Percentiles rank a stretch among this genome's conserved stretches.
Conservation (phyloP, 1,139 yeast species). For the Debaryomyces fabryi region DNA sequence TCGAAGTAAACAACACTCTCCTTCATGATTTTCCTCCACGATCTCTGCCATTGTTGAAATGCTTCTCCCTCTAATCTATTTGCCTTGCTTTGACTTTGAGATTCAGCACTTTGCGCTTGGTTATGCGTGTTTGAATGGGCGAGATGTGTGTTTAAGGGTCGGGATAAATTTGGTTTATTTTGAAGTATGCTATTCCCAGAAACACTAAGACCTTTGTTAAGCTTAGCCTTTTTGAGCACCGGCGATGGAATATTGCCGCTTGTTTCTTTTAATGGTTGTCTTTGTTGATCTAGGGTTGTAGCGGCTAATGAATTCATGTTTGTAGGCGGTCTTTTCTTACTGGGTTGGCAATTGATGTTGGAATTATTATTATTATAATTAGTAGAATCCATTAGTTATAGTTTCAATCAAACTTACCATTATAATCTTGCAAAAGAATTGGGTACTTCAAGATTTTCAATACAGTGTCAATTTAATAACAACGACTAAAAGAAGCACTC, state of each 20-base stretch:
- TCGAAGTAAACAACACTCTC: conserved; percentile 81
- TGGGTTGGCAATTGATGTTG: not conserved
- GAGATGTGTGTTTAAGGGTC: not conserved
- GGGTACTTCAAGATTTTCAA: conserved; percentile 1
- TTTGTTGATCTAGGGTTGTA: conserved; percentile 16
- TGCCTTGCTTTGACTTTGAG: conserved; percentile 3
- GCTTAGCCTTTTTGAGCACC: conserved; percentile 32
- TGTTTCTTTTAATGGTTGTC: conserved; percentile 48
- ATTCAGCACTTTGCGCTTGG: not conserved
- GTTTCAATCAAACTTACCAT: conserved; percentile 3
- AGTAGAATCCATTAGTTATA: conserved; percentile 5
- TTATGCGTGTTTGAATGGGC: not conserved
- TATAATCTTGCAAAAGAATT: conserved; percentile 1
- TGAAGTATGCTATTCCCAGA: conserved; percentile 3
- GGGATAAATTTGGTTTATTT: conserved; percentile 12
- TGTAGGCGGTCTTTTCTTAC: conserved; percentile 1
- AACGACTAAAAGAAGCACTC: not conserved
- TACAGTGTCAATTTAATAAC: conserved; percentile 3
- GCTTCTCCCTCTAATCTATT: conserved; percentile 51
- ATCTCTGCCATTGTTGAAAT: conserved; percentile 72
- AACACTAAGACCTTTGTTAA: conserved; percentile 13
- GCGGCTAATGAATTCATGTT: conserved; percentile 7
- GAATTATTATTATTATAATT: conserved; percentile 2
- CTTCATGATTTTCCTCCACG: conserved; percentile 80
- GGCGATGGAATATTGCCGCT: conserved; percentile 48